These are phyloP conservation scores for Podospora conica DNA, from an alignment of 495 filamentous ascomycete species.

Conservation along the genomic window DNA sequence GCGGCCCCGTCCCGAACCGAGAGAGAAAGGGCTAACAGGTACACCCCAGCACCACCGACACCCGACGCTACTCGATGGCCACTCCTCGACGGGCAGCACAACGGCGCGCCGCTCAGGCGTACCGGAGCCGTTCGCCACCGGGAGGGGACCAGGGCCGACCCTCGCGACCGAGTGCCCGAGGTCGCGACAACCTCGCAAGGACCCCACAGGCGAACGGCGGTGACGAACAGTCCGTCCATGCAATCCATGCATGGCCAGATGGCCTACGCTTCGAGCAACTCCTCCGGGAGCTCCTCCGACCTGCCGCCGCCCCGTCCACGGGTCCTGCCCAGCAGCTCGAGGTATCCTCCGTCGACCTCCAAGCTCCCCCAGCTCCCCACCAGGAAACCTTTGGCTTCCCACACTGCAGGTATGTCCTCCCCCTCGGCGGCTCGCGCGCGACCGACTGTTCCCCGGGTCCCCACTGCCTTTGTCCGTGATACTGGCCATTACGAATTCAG, in stretches of 20 bases:
- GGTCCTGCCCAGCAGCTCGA: too few relatives aligned
- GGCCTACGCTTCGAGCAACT: not conserved
- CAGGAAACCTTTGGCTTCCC: not conserved
- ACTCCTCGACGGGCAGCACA: too few relatives aligned
- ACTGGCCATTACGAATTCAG: not conserved
- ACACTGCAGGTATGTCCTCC: not conserved
- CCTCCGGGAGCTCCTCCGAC: not conserved
- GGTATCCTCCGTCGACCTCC: too few relatives aligned
- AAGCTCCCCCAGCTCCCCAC: too few relatives aligned
- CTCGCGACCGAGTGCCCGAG: not conserved
- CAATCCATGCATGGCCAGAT: not conserved
- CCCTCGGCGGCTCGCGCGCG: not conserved
- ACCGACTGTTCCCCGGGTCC: not conserved
- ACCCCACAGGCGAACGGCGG: not conserved
- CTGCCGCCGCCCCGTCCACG: not conserved
- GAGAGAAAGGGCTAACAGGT: not conserved
- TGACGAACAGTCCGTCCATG: not conserved
- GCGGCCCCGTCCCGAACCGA: not conserved
- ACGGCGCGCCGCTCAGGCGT: too few relatives aligned
- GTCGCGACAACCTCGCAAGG: not conserved
- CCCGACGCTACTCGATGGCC: not conserved
- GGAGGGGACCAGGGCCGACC: not conserved
- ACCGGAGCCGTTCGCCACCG: too few relatives aligned
- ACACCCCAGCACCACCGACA: not conserved
- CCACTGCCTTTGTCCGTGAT: not conserved